Evolutionary conservation across 139 green algal genomes (phyloP).

Genomic region (Chlorella ohadii): DNA sequence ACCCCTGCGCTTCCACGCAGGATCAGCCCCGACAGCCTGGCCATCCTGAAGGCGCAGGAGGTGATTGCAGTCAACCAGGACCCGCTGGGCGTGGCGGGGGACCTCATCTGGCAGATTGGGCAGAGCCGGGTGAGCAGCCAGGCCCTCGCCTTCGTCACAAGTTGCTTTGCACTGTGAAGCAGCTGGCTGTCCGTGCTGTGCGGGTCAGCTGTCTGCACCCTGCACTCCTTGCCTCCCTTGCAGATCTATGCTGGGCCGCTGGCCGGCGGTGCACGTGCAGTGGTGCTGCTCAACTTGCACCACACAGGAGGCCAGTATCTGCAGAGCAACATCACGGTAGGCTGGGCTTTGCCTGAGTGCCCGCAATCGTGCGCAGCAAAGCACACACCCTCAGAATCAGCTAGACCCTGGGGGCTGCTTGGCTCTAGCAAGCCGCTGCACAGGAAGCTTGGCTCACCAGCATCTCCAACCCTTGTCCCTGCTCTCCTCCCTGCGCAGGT

Average conservation of each 20-base stretch:
- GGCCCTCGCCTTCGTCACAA: too few species aligned
- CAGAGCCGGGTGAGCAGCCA: constrained; percentile 20
- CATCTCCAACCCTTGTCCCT: too few species aligned
- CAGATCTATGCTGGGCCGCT: constrained; percentile 66
- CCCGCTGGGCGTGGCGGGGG: constrained; percentile 62
- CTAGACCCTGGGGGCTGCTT: too few species aligned
- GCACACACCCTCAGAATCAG: too few species aligned
- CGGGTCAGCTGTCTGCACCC: too few species aligned
- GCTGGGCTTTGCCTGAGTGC: constrained; percentile 38
- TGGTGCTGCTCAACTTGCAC: constrained; percentile 61
- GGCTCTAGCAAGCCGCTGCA: too few species aligned
- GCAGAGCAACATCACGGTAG: constrained; percentile 32
- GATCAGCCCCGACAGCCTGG: constrained; percentile 30
- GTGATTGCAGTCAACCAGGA: constrained; percentile 76
- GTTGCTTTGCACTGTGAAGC: too few species aligned
- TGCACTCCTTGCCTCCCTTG: not conserved
- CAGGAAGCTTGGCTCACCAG: too few species aligned
- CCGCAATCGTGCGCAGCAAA: too few species aligned
- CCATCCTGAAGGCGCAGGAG: constrained; percentile 53
- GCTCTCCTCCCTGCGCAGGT: too few species aligned
- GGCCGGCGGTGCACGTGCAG: constrained; percentile 48
- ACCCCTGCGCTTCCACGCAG: not conserved
- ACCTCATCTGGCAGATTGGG: constrained; percentile 65
- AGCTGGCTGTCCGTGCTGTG: too few species aligned
- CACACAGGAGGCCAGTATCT: constrained; percentile 16